Base-by-base conservation (phyloP, 2,329 filamentous ascomycete genomes). In the Penicillium sp. region DNA sequence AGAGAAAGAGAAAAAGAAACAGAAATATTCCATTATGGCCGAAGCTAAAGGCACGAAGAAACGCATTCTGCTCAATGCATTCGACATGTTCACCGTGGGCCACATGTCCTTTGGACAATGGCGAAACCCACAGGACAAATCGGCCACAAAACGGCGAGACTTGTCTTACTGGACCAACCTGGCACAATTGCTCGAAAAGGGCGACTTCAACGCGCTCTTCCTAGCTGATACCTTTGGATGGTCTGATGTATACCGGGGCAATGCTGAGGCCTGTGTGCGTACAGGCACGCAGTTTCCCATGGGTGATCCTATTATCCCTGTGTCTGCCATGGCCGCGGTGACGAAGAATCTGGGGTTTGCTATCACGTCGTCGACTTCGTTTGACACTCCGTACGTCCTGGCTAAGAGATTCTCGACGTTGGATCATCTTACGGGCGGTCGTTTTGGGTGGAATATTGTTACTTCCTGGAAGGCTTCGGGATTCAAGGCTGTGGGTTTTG, bases 281-380 rank as follows among this genome's bases (percentile, higher is more conserved):
- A 82, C 83, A 0, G 86, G 83, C 0, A 83, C 85, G 0, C 86
- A 89, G 68, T 88, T 84, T 79, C 86, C 86, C 0, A 83, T 88
- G 20, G 87, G 87, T 58, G 86, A 89, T 66, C 86, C 86, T 0
- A 65, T 88, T 21, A 49, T 49, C n/a, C 78, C 84, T 2, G 76
- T 89, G 0, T 78, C 85, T 2, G 84, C 85, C 2, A 87, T 89
- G 84, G 85, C 86, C 0, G 84, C 85, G 0, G 85, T 77, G 0
- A 89, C 86, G 0, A 79, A 82, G 61, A 86, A 77, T 58, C 79
- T 90, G 18, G 83, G 80, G 0, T 89, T 89, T 59, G 86, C 86
- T 0, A 83, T 89, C 1, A 89, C 86, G 0, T 80, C 85, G 0
- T 81, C 82, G 1, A 88, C 86, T 0, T 87, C 84, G 0, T 89